Conservation (phyloP, 169 alveolate genomes). For the Cryptosporidium bovis region DNA sequence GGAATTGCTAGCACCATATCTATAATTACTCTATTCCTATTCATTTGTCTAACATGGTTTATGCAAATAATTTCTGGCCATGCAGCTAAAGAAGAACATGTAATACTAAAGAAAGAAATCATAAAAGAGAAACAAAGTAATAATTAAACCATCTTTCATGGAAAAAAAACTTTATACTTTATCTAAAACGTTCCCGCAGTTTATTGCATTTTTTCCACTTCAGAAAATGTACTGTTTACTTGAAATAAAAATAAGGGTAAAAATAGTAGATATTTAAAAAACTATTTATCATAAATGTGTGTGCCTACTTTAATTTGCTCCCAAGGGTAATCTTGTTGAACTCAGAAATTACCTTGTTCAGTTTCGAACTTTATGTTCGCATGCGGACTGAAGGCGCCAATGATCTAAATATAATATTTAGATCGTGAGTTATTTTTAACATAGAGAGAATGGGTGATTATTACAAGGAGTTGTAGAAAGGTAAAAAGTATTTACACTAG, state of each 20-base stretch:
- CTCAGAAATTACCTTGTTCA: too few species aligned
- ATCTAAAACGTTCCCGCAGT: too few species aligned
- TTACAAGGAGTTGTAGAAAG: neutral
- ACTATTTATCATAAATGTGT: too few species aligned
- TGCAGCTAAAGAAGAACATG: constrained; percentile 41
- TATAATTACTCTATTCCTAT: constrained; percentile 4
- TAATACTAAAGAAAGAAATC: neutral
- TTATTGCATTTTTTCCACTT: too few species aligned
- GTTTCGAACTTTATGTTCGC: too few species aligned
- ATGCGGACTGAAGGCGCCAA: too few species aligned
- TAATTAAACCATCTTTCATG: neutral
- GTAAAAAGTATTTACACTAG: neutral
- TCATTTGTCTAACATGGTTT: constrained; percentile 35
- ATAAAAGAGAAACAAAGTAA: neutral
- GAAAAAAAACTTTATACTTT: too few species aligned
- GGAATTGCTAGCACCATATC: constrained; percentile 57
- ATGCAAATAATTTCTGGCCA: constrained; percentile 19
- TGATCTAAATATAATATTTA: constrained; percentile 9
- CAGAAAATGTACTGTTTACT: too few species aligned
- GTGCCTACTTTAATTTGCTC: too few species aligned
- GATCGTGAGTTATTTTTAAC: neutral
- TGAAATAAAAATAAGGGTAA: too few species aligned
- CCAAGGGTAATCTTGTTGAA: too few species aligned
- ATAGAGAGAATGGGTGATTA: neutral
- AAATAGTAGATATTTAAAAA: too few species aligned